Percentiles rank a stretch among this genome's conserved stretches.
These are phyloP conservation scores for Cercospora berteroae DNA, from an alignment of 2,329 filamentous ascomycete species.

Conservation along the genomic window DNA sequence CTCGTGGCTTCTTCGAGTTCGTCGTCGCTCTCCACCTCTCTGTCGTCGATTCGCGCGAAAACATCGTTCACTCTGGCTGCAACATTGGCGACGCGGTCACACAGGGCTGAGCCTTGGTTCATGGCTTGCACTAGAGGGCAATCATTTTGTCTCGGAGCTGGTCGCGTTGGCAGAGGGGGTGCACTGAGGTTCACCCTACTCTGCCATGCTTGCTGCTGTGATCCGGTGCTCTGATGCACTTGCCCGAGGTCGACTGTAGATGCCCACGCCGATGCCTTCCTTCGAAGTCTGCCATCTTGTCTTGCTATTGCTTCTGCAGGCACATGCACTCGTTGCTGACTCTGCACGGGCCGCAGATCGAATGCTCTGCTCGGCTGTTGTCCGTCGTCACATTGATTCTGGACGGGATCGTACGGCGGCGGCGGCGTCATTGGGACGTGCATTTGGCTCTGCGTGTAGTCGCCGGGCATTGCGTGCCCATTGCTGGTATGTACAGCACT, in stretches of 20 bases:
- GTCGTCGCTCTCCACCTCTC: constrained; percentile 49
- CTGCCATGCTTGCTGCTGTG: constrained; percentile 17
- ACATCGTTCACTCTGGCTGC: constrained; percentile 63
- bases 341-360: constrained; percentile 16
- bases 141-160: constrained; percentile 13
- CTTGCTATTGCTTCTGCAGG: constrained; percentile 4
- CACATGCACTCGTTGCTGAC: constrained; percentile 16
- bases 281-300: constrained; percentile 14
- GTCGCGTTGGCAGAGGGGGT: constrained; percentile 5
- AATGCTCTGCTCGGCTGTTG: constrained; percentile 14
- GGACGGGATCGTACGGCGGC: constrained; percentile 21
- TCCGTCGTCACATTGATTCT: constrained; percentile 10
- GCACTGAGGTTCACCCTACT: constrained; percentile 17
- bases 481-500: constrained; percentile 8
- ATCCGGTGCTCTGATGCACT: background rate
- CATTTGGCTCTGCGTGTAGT: background rate
- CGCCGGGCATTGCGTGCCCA: background rate
- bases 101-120: constrained; percentile 47
- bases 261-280: constrained; percentile 19
- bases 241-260: constrained; percentile 18
- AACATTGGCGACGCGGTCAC: constrained; percentile 61
- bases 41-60: constrained; percentile 70
- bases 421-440: constrained; percentile 15
- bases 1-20: constrained; percentile 51
- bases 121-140: constrained; percentile 30